Conservation (phyloP, 305 asterid genomes). For the Solanum chacoense region DNA sequence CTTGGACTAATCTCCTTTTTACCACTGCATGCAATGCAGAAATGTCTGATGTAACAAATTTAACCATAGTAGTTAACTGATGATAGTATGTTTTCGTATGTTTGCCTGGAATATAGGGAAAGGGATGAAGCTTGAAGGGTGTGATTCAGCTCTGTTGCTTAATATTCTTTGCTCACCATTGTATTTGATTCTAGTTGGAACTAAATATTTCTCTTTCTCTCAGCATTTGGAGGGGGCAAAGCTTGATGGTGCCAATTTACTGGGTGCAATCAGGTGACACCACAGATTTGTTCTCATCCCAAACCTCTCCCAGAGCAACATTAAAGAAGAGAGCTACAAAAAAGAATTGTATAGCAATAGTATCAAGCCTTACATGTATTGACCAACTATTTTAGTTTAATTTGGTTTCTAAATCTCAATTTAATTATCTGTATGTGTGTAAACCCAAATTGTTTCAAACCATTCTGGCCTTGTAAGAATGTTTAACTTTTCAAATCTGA, state of each 20-base stretch:
- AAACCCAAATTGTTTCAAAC: background rate
- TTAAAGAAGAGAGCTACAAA: background rate
- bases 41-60: background rate
- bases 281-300: background rate
- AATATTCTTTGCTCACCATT: background rate
- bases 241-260: conserved; percentile 79
- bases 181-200: background rate
- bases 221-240: conserved; percentile 79
- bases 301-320: background rate
- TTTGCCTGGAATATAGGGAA: background rate
- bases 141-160: background rate
- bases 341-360: background rate
- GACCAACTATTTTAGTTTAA: background rate
- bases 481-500: background rate
- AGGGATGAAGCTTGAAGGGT: background rate
- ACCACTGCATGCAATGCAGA: background rate
- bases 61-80: background rate
- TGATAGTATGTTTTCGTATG: background rate
- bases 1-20: background rate
- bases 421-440: background rate
- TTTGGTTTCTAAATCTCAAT: background rate
- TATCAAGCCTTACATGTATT: background rate
- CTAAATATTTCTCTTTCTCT: background rate
- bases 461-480: background rate
- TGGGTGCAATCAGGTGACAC: conserved; percentile 61